Evolutionary conservation across 768 basidiomycete genomes (phyloP).

Genomic region (Trametes sanguinea): DNA sequence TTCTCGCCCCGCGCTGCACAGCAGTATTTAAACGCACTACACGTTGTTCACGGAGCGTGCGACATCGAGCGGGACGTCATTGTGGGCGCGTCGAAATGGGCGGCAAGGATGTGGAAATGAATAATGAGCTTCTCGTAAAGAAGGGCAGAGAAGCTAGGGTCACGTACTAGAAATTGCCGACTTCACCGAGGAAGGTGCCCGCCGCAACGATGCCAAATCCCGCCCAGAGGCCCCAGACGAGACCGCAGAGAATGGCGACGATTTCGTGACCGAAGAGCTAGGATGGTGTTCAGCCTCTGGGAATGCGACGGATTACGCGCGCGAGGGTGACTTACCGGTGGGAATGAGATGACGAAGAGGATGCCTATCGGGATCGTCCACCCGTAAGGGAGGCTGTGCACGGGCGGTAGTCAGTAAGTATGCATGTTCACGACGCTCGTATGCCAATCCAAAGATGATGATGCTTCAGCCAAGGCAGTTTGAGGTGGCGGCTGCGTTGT

Average conservation of each 20-base stretch:
- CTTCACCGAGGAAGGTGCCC: slow-evolving; percentile 82
- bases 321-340: slow-evolving; percentile 33
- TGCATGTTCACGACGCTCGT: background rate
- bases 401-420: background rate
- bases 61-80: background rate
- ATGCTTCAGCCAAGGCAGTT: no score
- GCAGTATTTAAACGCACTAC: slow-evolving; percentile 83
- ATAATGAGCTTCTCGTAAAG: background rate
- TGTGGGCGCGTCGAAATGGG: background rate
- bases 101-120: background rate
- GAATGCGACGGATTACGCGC: slow-evolving; percentile 24
- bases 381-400: slow-evolving; percentile 32
- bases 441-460: no score
- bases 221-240: slow-evolving; percentile 87
- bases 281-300: background rate
- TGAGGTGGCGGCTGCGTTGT: no score
- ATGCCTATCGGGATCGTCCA: slow-evolving; percentile 48
- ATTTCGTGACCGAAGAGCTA: slow-evolving; percentile 93
- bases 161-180: slow-evolving; percentile 84
- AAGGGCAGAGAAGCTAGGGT: background rate
- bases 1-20: slow-evolving; percentile 77
- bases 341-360: slow-evolving; percentile 47
- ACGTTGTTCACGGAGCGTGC: background rate
- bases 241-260: slow-evolving; percentile 81
- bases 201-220: slow-evolving; percentile 87